Percentiles rank a stretch among this genome's conserved stretches.
phyloP scores from a whole-genome alignment of 2,329 filamentous ascomycete species.

The Ceratocystis albifundus region DNA sequence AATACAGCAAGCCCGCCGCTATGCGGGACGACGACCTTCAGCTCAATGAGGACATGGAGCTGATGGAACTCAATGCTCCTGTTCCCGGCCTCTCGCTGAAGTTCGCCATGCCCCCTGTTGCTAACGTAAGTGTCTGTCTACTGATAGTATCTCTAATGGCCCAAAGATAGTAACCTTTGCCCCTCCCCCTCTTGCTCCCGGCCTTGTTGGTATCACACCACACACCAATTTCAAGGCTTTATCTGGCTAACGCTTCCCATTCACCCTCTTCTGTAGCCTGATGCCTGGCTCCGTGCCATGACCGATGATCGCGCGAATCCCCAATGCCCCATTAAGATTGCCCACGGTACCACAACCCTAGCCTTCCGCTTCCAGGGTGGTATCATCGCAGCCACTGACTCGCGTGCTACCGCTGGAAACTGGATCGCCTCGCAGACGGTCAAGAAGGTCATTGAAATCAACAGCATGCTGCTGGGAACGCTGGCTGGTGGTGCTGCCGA shows the following conservation, averaged over 20 bases:
- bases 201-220: constrained; percentile 1
- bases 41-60: constrained; percentile 62
- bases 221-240: neutral
- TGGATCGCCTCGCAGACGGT: constrained; percentile 99
- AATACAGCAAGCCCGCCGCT: constrained; percentile 71
- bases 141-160: neutral
- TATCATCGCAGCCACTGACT: constrained; percentile 97
- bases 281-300: constrained; percentile 88
- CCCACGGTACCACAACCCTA: constrained; percentile 94
- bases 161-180: constrained; percentile 22
- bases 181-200: neutral
- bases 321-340: constrained; percentile 96
- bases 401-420: constrained; percentile 89
- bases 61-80: constrained; percentile 48
- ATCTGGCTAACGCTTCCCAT: constrained; percentile 15
- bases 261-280: constrained; percentile 46
- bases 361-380: constrained; percentile 97
- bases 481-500: constrained; percentile 98
- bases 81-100: constrained; percentile 73
- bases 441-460: constrained; percentile 99
- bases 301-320: constrained; percentile 97
- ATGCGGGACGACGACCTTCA: constrained; percentile 59
- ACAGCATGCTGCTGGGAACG: constrained; percentile 82
- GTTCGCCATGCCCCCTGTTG: constrained; percentile 88
- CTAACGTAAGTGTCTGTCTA: constrained; percentile 51